Percentiles rank a stretch among this genome's conserved stretches.
These are phyloP conservation scores for Arabidopsis thaliana DNA, from an alignment of 345 rosid genomes.

Conservation along the genomic window TAIR10.1 NC_003074.8:19332501-19333000, in stretches of 20 bases:
- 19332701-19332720: not conserved
- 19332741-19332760: not conserved
- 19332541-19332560: conserved; percentile 37
- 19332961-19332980: conserved; percentile 40
- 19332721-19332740: not conserved
- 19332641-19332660: not conserved
- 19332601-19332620: conserved; percentile 33
- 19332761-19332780: not conserved
- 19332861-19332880: conserved; percentile 13
- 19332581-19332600: conserved; percentile 25
- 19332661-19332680: no score
- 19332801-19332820: conserved; percentile 20
- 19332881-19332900: conserved; percentile 22
- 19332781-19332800: conserved; percentile 3
- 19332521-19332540: not conserved
- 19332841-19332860: not conserved
- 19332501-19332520: conserved; percentile 23
- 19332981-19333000: conserved; percentile 40
- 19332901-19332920: conserved; percentile 43
- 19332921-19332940: conserved; percentile 51
- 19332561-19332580: conserved; percentile 41
- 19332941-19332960: conserved; percentile 52
- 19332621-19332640: not conserved
- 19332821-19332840: conserved; percentile 37
- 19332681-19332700: no score